These are phyloP conservation scores for Anisodus tanguticus DNA, from an alignment of 257 asterid genomes.

Conservation along the genomic window DNA sequence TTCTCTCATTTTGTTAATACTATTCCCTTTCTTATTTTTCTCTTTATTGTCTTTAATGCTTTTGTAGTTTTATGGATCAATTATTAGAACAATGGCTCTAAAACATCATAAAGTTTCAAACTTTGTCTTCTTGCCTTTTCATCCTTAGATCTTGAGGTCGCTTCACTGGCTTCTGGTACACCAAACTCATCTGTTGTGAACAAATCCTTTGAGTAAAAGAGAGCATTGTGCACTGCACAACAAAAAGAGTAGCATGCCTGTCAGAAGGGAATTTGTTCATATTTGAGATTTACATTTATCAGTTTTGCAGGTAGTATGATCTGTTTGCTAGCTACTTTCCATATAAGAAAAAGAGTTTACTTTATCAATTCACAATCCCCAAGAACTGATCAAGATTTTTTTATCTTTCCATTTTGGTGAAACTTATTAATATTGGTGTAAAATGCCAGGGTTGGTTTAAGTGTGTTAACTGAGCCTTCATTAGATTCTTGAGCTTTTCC, in stretches of 20 bases:
- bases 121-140: conserved; percentile 44
- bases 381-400: conserved; percentile 4
- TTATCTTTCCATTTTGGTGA: conserved; percentile 43
- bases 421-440: conserved; percentile 22
- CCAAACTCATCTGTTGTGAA: conserved; percentile 15
- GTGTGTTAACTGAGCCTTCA: background rate
- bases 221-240: conserved; percentile 5
- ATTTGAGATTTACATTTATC: conserved; percentile 29
- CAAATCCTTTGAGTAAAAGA: conserved; percentile 24
- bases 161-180: conserved; percentile 25
- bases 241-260: conserved; percentile 3
- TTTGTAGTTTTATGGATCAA: conserved; percentile 24
- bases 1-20: conserved; percentile 49
- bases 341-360: conserved; percentile 28
- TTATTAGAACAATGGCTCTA: conserved; percentile 37
- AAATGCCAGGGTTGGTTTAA: conserved; percentile 9
- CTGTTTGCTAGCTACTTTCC: background rate
- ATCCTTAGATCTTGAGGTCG: conserved; percentile 54
- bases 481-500: conserved; percentile 18
- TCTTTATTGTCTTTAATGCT: conserved; percentile 32
- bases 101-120: conserved; percentile 35
- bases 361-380: conserved; percentile 29
- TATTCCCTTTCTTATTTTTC: conserved; percentile 21
- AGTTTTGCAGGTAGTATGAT: conserved; percentile 6
- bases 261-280: conserved; percentile 26